Percentiles rank a stretch among this genome's conserved stretches.
Conservation (phyloP, 2,329 filamentous ascomycete species). For the Diaporthe ampelina region DNA sequence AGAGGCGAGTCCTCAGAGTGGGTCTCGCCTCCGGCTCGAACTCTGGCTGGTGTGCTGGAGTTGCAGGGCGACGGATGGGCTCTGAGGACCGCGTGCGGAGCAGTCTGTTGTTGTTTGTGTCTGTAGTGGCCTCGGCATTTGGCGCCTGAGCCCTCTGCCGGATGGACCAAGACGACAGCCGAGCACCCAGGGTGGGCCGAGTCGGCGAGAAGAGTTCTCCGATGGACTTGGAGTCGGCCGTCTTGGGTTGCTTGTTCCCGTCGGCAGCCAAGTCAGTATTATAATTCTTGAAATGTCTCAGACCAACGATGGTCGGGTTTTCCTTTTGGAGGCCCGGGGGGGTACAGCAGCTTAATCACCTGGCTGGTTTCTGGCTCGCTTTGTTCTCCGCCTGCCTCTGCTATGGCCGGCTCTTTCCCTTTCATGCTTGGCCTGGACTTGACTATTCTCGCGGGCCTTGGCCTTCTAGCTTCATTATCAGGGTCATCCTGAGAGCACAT, state of each 20-base stretch:
- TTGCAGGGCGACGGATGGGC: neutral
- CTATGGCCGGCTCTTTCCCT: neutral
- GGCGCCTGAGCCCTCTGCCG: conserved; percentile 15
- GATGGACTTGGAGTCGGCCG: conserved; percentile 22
- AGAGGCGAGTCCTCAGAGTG: conserved; percentile 12
- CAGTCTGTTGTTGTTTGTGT: conserved; percentile 14
- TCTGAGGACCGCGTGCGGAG: neutral
- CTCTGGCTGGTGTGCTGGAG: conserved; percentile 6
- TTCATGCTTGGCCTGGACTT: conserved; percentile 16
- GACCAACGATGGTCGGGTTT: neutral
- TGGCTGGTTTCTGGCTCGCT: neutral
- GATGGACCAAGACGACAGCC: conserved; percentile 25
- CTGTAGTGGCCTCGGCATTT: conserved; percentile 3
- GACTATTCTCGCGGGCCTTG: conserved; percentile 25
- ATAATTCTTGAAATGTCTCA: conserved; percentile 2
- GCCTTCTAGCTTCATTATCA: neutral
- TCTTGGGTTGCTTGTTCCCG: neutral
- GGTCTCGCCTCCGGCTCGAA: neutral
- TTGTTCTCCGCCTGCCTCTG: neutral
- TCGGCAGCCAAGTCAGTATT: neutral
- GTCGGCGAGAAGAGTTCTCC: conserved; percentile 27
- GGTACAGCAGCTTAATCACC: neutral
- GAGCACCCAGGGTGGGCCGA: conserved; percentile 1
- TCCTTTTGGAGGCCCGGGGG: neutral
- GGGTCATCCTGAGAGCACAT: conserved; percentile 28